A percentile compares a stretch with the other conserved stretches of the same genome.
Evolutionary conservation across 2,329 filamentous ascomycete species (phyloP).

Genomic region (Aureobasidium uvarum): DNA sequence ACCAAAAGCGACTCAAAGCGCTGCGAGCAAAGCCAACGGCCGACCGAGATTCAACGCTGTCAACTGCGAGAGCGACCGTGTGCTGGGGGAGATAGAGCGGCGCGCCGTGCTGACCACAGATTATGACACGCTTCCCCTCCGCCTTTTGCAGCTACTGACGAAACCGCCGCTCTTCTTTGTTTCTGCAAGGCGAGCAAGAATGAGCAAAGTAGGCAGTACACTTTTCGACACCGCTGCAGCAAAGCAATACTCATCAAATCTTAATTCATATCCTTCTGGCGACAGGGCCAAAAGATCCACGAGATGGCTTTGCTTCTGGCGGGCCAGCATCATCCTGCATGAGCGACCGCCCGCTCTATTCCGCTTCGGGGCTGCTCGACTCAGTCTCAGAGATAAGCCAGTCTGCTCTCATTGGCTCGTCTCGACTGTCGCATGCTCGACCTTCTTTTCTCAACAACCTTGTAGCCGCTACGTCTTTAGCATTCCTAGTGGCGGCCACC

Average conservation of each 20-base stretch:
- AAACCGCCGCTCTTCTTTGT: neutral
- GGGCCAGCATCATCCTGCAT: constrained; percentile 26
- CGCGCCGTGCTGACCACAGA: constrained; percentile 16
- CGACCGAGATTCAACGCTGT: constrained; percentile 25
- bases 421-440: constrained; percentile 15
- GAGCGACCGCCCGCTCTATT: neutral
- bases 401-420: constrained; percentile 25
- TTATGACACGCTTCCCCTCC: constrained; percentile 1
- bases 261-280: constrained; percentile 13
- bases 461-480: constrained; percentile 7
- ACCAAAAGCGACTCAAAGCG: constrained; percentile 21
- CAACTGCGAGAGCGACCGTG: constrained; percentile 7
- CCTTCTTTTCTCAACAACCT: constrained; percentile 9
- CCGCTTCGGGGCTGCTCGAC: constrained; percentile 23
- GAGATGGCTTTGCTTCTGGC: constrained; percentile 18
- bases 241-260: constrained; percentile 24
- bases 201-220: neutral
- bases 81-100: constrained; percentile 12
- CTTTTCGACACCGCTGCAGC: constrained; percentile 8
- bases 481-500: constrained; percentile 23
- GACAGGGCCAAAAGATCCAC: constrained; percentile 6
- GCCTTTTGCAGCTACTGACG: neutral
- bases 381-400: constrained; percentile 27
- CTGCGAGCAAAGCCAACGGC: constrained; percentile 14
- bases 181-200: neutral